Evolutionary conservation across 2,329 filamentous ascomycete species (phyloP).

Genomic region (Lasiodiplodia hormozganensis): DNA sequence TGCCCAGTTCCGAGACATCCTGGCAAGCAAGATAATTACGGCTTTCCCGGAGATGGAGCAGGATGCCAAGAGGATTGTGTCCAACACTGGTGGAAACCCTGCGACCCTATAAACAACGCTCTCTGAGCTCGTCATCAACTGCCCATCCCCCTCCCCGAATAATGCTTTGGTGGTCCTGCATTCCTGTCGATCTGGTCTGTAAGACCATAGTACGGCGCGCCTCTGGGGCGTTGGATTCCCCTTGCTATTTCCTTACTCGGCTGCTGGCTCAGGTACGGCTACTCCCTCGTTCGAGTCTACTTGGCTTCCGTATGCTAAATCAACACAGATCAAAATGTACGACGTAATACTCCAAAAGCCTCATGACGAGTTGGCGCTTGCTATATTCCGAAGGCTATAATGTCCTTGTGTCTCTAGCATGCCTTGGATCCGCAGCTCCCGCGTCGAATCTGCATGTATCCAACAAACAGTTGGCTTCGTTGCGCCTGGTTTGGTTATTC

Average conservation of each 20-base stretch:
- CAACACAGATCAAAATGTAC: neutral
- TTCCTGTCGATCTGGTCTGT: no score
- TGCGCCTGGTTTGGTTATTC: neutral
- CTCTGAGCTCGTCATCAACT: neutral
- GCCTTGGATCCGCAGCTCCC: neutral
- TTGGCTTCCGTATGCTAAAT: neutral
- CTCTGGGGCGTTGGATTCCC: no score
- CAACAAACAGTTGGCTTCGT: neutral
- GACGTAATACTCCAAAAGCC: neutral
- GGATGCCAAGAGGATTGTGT: conserved; percentile 60
- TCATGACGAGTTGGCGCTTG: neutral
- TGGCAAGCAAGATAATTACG: conserved; percentile 64
- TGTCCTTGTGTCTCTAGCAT: neutral
- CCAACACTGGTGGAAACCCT: conserved; percentile 49
- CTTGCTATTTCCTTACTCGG: no score
- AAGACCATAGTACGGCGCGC: no score
- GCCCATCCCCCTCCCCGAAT: neutral
- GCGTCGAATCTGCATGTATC: neutral
- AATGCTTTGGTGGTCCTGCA: neutral
- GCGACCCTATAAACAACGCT: conserved; percentile 1
- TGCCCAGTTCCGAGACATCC: conserved; percentile 63
- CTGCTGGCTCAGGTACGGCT: no score
- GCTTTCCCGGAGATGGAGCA: conserved; percentile 63
- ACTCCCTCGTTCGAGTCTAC: no score
- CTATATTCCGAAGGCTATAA: neutral